Base-by-base conservation (phyloP, 345 rosid genomes). In the Firmiana major region DNA sequence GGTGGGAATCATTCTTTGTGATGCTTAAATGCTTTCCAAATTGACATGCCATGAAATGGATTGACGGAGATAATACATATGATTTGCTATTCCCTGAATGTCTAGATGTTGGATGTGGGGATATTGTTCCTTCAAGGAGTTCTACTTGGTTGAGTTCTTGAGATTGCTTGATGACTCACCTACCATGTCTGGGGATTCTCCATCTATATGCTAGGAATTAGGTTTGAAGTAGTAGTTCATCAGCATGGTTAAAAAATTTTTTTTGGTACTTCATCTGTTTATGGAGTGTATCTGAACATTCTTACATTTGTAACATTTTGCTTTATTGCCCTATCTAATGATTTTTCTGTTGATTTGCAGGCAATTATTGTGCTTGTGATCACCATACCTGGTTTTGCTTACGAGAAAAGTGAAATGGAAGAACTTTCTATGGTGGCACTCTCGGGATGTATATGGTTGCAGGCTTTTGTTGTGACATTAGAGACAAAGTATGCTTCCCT, bases 391-490 rank as follows among this genome's bases (percentile, higher is more conserved):
- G 89, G 92, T 11, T 92, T 85, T 85, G 97, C 99, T 7, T 86
- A 86, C 60, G 98, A 96, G 83, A 96, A 91, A 86, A 90, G 99
- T 65, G 97, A 93, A 87, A 91, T 92, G 97, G 98, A 92, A 84
- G 97, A 96, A 87, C 88, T 96, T 51, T 91, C 93, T 48, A 88
- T 96, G 97, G 97, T 93, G 75, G 99, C 94, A 54, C 97, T 96
- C 75, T 93, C 99, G 15, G 98, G 99, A 79, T 92, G 94, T 82
- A 92, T 96, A 83, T 96, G 99, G 98, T 86, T 96, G 85, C 99
- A 96, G 86, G 99, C 99, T 53, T 93, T 93, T 75, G 98, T 96
- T 75, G 93, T 96, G 77, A 82, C 94, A 71, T 74, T 92, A 59
- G 99, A 96, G 88, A 96, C 99, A 82, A 96, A 91, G 98, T 92